These are phyloP conservation scores for Podospora pseudocomata DNA, from an alignment of 495 filamentous ascomycete species.

Conservation along the genomic window DNA sequence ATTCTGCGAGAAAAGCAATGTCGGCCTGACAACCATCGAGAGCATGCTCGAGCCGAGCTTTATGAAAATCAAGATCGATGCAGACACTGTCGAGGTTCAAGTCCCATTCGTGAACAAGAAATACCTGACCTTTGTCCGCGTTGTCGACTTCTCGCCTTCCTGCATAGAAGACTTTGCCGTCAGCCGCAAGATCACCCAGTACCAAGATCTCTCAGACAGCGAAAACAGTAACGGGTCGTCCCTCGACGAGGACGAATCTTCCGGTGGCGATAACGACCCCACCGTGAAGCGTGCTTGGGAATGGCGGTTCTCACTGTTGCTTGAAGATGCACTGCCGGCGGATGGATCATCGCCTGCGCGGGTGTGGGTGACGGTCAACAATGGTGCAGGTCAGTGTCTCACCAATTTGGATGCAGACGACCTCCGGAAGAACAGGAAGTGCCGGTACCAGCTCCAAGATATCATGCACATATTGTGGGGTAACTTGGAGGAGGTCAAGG, in stretches of 20 bases:
- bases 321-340: slow-evolving; percentile 55
- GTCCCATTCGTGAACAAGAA: slow-evolving; percentile 70
- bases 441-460: slow-evolving; percentile 56
- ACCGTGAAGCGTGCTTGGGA: slow-evolving; percentile 52
- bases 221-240: slow-evolving; percentile 15
- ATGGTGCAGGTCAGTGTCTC: slow-evolving; percentile 60
- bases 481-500: slow-evolving; percentile 69
- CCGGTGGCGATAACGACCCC: slow-evolving; percentile 6
- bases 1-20: slow-evolving; percentile 42
- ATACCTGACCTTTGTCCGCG: slow-evolving; percentile 63
- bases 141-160: slow-evolving; percentile 76
- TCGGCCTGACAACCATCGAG: slow-evolving; percentile 33
- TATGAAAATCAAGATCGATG: slow-evolving; percentile 35
- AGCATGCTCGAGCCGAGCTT: slow-evolving; percentile 47
- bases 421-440: slow-evolving; percentile 49
- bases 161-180: slow-evolving; percentile 71
- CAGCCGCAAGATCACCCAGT: slow-evolving; percentile 41
- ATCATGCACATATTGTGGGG: slow-evolving; percentile 83
- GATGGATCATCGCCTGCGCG: slow-evolving; percentile 33
- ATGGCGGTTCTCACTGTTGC: slow-evolving; percentile 72
- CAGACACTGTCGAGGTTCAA: slow-evolving; percentile 41
- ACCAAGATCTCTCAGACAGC: slow-evolving; percentile 41
- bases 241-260: slow-evolving; percentile 13
- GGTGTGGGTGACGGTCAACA: slow-evolving; percentile 64
- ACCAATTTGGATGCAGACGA: slow-evolving; percentile 64